phyloP scores from a whole-genome alignment of 2,329 filamentous ascomycete species.

The Tolypocladium cylindrosporum region DNA sequence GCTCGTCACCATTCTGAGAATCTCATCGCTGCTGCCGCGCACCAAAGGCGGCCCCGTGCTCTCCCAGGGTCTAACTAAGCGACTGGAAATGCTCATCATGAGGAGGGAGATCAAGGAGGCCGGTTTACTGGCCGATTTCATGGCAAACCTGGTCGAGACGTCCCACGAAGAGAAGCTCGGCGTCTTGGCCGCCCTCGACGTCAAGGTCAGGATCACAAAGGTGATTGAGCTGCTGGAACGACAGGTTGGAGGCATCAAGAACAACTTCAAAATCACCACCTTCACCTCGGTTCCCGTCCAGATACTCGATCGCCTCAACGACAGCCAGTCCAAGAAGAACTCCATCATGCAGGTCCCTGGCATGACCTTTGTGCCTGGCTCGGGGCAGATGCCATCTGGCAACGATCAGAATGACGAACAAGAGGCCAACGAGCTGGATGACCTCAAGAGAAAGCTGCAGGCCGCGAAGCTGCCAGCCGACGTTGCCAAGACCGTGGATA shows the following conservation, averaged over 20 bases:
- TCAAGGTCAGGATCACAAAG: conserved; percentile 67
- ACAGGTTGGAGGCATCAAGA: conserved; percentile 76
- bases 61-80: conserved; percentile 74
- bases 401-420: conserved; percentile 57
- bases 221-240: conserved; percentile 77
- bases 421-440: conserved; percentile 81
- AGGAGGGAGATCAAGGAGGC: conserved; percentile 75
- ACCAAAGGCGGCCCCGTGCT: conserved; percentile 53
- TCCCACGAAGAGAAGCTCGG: conserved; percentile 86
- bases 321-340: conserved; percentile 25
- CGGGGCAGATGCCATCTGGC: conserved; percentile 28
- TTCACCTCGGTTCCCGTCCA: conserved; percentile 59
- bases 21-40: conserved; percentile 75
- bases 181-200: conserved; percentile 69
- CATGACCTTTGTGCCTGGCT: conserved; percentile 23
- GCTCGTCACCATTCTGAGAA: conserved; percentile 70
- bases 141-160: conserved; percentile 84
- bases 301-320: conserved; percentile 43
- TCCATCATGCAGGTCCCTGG: conserved; percentile 27
- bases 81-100: conserved; percentile 79
- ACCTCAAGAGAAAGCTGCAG: conserved; percentile 79
- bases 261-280: conserved; percentile 75
- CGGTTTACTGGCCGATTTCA: conserved; percentile 84
- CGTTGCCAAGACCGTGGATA: conserved; percentile 79
- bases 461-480: conserved; percentile 74